Base-by-base conservation (phyloP, 2,329 filamentous ascomycete species). In the Stagonosporopsis vannaccii region DNA sequence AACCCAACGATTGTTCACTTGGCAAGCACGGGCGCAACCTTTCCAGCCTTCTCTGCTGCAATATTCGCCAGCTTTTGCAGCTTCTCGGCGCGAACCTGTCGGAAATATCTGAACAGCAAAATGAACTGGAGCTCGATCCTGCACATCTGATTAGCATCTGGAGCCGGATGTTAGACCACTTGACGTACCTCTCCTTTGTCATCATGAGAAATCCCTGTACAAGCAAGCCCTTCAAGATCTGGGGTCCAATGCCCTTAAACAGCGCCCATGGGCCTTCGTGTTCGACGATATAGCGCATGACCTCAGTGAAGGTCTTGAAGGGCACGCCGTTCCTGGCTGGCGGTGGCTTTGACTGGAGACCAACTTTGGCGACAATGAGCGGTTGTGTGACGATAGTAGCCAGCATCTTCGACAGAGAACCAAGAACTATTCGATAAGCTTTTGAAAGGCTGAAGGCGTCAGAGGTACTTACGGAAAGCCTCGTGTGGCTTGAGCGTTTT, bases 151-250 rank as follows among this genome's bases (percentile, higher is more conserved):
- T 70, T 58, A 68, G 61, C 40, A 41, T 19, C 17, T 20, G 7
- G 19, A 20, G 13, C 7, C 6, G 35, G 33, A 9, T 37, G 23
- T 25, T 19, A 23, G 25, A 11, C 2, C 2, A n/a, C 37, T 25
- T 28, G 22, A 47, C 82, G 65, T 82, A 92, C 90, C 92, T 86
- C 79, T 99, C 95, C 80, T 99, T 99, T 43, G 92, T 95, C 92
- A 97, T 99, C 95, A 99, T 99, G 35, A 99, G 82, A 52, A 99
- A 87, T 45, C 95, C 95, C 73, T 99, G 95, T 2, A 99, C 95
- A 44, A 99, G 75, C 48, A 99, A 79, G 1, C 95, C 95, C 79
- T 99, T 99, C 56, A 92, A 77, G 47, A 99, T 90, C 76, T 99
- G 95, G 3, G 95, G 95, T 0, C 87, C 92, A 65, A 99, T 97